phyloP scores from a whole-genome alignment of 2,329 filamentous ascomycete genomes.

The Curvularia sp. region DNA sequence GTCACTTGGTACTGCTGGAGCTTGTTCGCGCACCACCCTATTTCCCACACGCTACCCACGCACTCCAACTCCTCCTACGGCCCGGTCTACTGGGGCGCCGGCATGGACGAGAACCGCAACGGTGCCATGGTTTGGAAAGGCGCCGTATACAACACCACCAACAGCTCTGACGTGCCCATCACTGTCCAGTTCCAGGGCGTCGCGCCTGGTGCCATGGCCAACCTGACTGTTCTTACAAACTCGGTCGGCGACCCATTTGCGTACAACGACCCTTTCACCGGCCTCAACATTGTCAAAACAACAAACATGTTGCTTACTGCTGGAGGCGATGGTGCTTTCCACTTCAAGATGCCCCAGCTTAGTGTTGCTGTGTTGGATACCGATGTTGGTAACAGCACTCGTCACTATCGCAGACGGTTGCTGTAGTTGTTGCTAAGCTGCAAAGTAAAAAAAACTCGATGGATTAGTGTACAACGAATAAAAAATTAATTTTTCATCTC shows the following conservation, averaged over 20 bases:
- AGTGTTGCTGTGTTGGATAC: slow-evolving; percentile 64
- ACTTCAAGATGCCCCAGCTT: slow-evolving; percentile 62
- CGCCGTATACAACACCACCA: slow-evolving; percentile 59
- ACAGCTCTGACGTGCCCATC: slow-evolving; percentile 30
- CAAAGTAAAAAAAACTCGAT: background rate
- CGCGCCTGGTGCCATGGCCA: slow-evolving; percentile 33
- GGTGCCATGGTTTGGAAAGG: slow-evolving; percentile 54
- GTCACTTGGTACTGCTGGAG: slow-evolving; percentile 49
- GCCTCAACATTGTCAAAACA: slow-evolving; percentile 53
- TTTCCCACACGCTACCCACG: slow-evolving; percentile 56
- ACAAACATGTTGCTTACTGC: slow-evolving; percentile 31
- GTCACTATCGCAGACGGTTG: background rate
- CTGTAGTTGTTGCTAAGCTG: background rate
- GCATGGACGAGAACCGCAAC: slow-evolving; percentile 42
- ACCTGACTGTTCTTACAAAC: slow-evolving; percentile 56
- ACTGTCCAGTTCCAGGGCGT: slow-evolving; percentile 43
- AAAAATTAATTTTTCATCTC: background rate
- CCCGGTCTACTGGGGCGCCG: slow-evolving; percentile 57
- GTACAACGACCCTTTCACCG: slow-evolving; percentile 56
- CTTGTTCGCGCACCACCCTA: slow-evolving; percentile 53
- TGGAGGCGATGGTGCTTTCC: slow-evolving; percentile 57
- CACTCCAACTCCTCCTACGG: slow-evolving; percentile 48
- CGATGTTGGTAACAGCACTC: slow-evolving; percentile 20
- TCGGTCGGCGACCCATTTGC: slow-evolving; percentile 48
- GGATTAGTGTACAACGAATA: background rate